Conservation (phyloP, 2,329 filamentous ascomycete genomes). For the Talaromyces sp. region DNA sequence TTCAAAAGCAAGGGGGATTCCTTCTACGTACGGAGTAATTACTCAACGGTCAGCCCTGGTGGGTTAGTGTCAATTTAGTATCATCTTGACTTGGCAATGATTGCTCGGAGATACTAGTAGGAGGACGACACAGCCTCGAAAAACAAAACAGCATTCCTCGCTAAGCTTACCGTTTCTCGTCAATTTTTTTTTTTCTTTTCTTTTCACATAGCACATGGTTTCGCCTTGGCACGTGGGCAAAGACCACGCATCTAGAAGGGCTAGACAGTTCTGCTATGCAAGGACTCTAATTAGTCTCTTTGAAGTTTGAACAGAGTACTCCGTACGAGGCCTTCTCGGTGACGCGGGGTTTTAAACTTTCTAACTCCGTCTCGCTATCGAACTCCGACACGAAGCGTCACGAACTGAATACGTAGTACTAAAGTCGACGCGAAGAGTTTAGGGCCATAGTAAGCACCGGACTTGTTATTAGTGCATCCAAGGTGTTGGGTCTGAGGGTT, state of each 20-base stretch:
- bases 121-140: background rate
- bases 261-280: background rate
- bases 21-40: background rate
- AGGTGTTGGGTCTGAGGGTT: background rate
- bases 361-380: background rate
- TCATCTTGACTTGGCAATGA: background rate
- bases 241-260: background rate
- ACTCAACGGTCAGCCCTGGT: background rate
- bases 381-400: background rate
- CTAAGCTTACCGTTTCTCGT: background rate
- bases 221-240: background rate
- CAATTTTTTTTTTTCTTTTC: too few species aligned
- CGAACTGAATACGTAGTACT: background rate
- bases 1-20: background rate
- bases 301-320: too few species aligned
- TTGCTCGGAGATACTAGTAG: background rate
- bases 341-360: background rate
- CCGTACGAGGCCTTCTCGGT: too few species aligned
- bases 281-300: background rate
- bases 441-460: background rate
- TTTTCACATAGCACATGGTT: background rate
- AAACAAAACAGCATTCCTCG: background rate
- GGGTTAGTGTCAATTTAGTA: background rate
- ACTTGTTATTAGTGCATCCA: background rate
- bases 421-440: background rate